Base-by-base conservation (phyloP, 2,329 filamentous ascomycete genomes). In the Metarhizium sp. region DNA sequence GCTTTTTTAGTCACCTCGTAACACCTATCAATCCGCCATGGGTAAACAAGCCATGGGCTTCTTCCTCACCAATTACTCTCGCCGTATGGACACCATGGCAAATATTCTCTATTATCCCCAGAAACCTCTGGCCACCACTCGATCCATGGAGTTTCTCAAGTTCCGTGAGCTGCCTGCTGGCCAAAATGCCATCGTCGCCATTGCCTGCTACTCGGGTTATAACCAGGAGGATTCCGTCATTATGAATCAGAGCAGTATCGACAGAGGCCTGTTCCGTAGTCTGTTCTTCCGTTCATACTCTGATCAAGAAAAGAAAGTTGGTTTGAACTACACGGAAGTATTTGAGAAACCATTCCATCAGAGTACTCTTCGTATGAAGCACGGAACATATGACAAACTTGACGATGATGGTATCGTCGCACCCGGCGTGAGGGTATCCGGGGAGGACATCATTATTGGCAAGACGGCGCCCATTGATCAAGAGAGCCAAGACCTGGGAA, bases 171-270 rank as follows among this genome's bases (percentile, higher is more conserved):
- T 99, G 57, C 94, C 94, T 18, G 94, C 94, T 16, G 94, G 94
- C 2, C 94, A 99, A 71, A 99, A 99, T 66, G 94, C 94, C 20
- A 99, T 99, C 64, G 94, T 99, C 13, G 95, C 94, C 45, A 99
- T 99, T 73, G 86, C 91, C 57, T 95, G 89, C 70, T 99, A 99
- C 74, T 96, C 92, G 54, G 94, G 94, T 58, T 99, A 99, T 78
- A 99, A 99, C 73, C 95, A 99, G 71, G 94, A 99, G 90, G 94
- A 99, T 84, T 99, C 94, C 62, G 92, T 99, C 62, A 96, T 99
- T 66, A 97, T 99, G 94, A 99, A 99, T 72, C 94, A 99, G 76
- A 96, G 91, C 75, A 96, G 91, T 72, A 97, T 99, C 66, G 94
- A 99, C 71, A 88, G 94, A 67, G 94, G 94, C 59, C 79, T 99